Evolutionary conservation across 2,329 filamentous ascomycete species (phyloP).

Genomic region (Septoria petroselini): DNA sequence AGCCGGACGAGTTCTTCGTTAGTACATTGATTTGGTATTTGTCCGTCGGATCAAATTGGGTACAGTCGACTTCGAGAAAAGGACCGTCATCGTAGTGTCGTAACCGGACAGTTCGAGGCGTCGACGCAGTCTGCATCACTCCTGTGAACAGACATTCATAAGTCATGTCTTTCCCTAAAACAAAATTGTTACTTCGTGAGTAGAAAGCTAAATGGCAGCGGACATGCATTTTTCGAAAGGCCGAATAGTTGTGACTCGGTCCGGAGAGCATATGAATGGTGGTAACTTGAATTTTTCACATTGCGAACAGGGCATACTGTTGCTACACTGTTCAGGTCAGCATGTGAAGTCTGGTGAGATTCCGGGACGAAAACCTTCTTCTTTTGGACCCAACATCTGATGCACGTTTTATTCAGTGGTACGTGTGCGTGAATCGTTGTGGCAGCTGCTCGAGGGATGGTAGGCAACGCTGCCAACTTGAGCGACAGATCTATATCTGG

Average conservation of each 20-base stretch:
- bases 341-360: slow-evolving; percentile 8
- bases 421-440: slow-evolving; percentile 5
- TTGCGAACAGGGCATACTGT: slow-evolving; percentile 7
- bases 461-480: slow-evolving; percentile 6
- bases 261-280: slow-evolving; percentile 7
- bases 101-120: slow-evolving; percentile 6
- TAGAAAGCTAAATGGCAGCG: slow-evolving; percentile 7
- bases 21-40: slow-evolving; percentile 6
- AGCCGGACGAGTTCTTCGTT: slow-evolving; percentile 6
- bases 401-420: slow-evolving; percentile 7
- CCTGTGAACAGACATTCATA: slow-evolving; percentile 8
- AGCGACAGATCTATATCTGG: slow-evolving; percentile 5
- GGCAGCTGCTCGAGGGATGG: slow-evolving; percentile 6
- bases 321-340: slow-evolving; percentile 6
- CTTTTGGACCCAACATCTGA: slow-evolving; percentile 8
- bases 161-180: slow-evolving; percentile 7
- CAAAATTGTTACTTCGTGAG: slow-evolving; percentile 7
- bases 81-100: slow-evolving; percentile 6
- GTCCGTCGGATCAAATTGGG: slow-evolving; percentile 5
- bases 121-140: slow-evolving; percentile 6
- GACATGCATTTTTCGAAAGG: slow-evolving; percentile 8
- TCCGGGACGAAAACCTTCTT: slow-evolving; percentile 5
- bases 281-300: slow-evolving; percentile 4
- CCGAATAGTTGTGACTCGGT: slow-evolving; percentile 5
- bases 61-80: slow-evolving; percentile 8